Base-by-base conservation (phyloP, 2,329 filamentous ascomycete genomes). In the Arthrobotrys entomopaga region DNA sequence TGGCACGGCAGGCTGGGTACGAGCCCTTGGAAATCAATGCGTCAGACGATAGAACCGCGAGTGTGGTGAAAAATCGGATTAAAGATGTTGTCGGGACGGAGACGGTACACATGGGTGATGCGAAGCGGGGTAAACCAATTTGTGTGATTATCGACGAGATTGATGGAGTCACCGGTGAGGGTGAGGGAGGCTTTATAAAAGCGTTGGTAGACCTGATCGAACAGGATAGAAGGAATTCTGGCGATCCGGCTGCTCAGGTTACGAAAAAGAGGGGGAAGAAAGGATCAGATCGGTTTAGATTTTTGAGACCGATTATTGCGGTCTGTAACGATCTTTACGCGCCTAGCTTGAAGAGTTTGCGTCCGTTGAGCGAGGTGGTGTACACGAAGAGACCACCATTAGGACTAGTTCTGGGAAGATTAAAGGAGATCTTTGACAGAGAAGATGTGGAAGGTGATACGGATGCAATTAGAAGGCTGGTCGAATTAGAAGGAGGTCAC, bases 271-370 rank as follows among this genome's bases (percentile, higher is more conserved):
- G 81, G 54, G 87, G 84, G 77, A 91, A 88, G 81, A 92, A 87
- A 81, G 94, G 92, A 80, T 34, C 29, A 34, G 94, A 98, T 79
- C 90, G 89, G 70, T 99, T 99, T 80, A 87, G 91, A 48, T 86
- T 97, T 75, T 87, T 96, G 82, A 87, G 95, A 52, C 95, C 95
- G 0, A 84, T 99, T 29, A 92, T 99, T 58, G 85, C 99, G 54
- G 95, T 99, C 78, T 99, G 95, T 84, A 99, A 99, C 79, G 96
- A 99, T 81, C 88, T 98, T 0, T 99, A 99, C 79, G 93, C 97
- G 78, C 89, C 94, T 2, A 91, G 93, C 19, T 85, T 99, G 46
- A 87, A 93, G 26, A 93, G 92, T 0, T 84, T 99, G 6, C 88
- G 95, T n/a, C 91, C 94, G 76, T 83, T 95, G 57, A 95, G 94